These are phyloP conservation scores for Ceratocystis harringtonii DNA, from an alignment of 2,329 filamentous ascomycete genomes.

Conservation along the genomic window DNA sequence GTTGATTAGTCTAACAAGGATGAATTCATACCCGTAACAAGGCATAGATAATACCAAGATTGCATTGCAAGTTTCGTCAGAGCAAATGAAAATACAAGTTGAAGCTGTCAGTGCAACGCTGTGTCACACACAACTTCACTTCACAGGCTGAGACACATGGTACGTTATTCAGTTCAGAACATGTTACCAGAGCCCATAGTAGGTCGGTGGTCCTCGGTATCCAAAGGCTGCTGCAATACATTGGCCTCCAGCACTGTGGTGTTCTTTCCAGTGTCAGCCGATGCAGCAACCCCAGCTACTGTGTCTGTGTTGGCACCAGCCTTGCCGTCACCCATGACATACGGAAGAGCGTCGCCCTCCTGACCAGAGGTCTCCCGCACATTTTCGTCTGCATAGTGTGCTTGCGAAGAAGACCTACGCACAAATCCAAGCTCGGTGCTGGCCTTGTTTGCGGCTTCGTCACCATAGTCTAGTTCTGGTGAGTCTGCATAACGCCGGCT, in stretches of 20 bases:
- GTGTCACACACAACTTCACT: background rate
- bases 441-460: background rate
- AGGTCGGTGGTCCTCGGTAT: background rate
- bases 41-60: background rate
- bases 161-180: background rate
- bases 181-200: background rate
- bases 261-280: conserved; percentile 19
- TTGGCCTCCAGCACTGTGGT: background rate
- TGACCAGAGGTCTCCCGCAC: conserved; percentile 33
- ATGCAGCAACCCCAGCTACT: conserved; percentile 19
- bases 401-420: conserved; percentile 6
- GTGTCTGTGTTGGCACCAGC: conserved; percentile 16
- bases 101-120: background rate
- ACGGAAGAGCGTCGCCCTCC: conserved; percentile 19
- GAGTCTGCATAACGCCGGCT: conserved; percentile 30
- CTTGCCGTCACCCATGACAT: conserved; percentile 19
- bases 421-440: conserved; percentile 8
- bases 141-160: background rate
- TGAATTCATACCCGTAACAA: background rate
- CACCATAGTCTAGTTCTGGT: conserved; percentile 42
- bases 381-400: conserved; percentile 21
- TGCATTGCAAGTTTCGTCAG: background rate
- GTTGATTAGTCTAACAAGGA: conserved; percentile 6
- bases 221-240: background rate
- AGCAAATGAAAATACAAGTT: background rate